Evolutionary conservation across 2,329 filamentous ascomycete genomes (phyloP), one percentile per base, ranked within the genome.

Genomic region (Alternaria postmessia): DNA sequence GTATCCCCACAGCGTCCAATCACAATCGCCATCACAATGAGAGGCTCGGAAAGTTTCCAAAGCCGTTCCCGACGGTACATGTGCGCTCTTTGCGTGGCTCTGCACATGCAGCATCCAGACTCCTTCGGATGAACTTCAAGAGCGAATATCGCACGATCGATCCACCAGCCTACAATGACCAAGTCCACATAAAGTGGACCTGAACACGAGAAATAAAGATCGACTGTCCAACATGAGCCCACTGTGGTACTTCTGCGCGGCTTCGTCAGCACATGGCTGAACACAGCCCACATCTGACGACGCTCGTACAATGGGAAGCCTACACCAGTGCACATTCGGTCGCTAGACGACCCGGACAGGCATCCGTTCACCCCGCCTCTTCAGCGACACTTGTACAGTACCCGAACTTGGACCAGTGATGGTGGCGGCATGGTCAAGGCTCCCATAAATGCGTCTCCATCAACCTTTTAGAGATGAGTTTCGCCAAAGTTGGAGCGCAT

Each of bases 171-270:
- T 12, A 38, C 48, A 32, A 57, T 24, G 22, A 24, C 18, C 11
- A 22, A 47, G 18, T 6, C 24, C 16, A 41, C 20, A n/a, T 22
- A 34, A 53, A 26, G 32, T 58, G 34, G 49, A 41, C 49, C 49
- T 5, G 34, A 22, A 47, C 22, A 46, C 28, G 24, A 47, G 55
- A 47, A 34, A 34, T 41, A 39, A 32, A 24, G 48, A 54, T 54
- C 54, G 28, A 24, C 49, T 22, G 18, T 24, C 52, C 32, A 20
- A 47, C 24, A 54, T 44, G 38, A 22, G 12, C 32, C 20, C 51
- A n/a, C 8, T 14, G 28, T 16, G 20, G 41, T 41, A 22, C 41
- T 22, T 18, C 42, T 46, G 49, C 34, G 49, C 28, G 36, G 30
- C 5, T 24, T 34, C 34, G 49, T 54, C 49, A 47, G 51, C 49